Evolutionary conservation across 345 rosid genomes (phyloP).

Genomic region (Leavenworthia alabamica): DNA sequence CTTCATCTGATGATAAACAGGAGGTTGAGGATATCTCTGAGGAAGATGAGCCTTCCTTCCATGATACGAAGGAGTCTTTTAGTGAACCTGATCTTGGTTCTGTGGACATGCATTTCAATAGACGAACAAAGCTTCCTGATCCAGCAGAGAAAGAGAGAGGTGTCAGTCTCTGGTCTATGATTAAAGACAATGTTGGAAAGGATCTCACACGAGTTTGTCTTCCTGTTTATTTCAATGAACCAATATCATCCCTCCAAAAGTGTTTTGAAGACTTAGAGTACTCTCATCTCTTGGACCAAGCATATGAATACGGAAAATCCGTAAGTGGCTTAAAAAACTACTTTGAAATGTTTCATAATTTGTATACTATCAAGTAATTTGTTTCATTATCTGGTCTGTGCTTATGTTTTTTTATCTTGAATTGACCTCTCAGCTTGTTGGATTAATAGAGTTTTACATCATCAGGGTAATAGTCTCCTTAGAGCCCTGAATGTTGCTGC

Average conservation of each 20-base stretch:
- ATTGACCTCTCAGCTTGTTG: constrained; percentile 13
- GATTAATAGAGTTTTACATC: constrained; percentile 24
- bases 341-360: constrained; percentile 3
- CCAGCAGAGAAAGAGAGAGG: constrained; percentile 95
- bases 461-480: constrained; percentile 68
- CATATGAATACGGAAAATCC: constrained; percentile 68
- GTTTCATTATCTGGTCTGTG: constrained; percentile 20
- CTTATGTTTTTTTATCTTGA: background rate
- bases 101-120: constrained; percentile 40
- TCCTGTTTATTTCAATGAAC: constrained; percentile 97
- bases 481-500: constrained; percentile 85
- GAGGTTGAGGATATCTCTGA: constrained; percentile 77
- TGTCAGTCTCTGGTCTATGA: constrained; percentile 99
- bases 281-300: constrained; percentile 82
- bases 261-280: constrained; percentile 96
- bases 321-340: constrained; percentile 42
- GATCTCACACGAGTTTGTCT: constrained; percentile 96
- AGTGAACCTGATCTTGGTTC: constrained; percentile 39
- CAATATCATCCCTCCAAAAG: constrained; percentile 94
- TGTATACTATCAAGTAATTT: background rate
- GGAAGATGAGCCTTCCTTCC: constrained; percentile 66
- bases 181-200: constrained; percentile 97
- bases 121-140: constrained; percentile 83
- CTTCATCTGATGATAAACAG: constrained; percentile 92
- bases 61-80: constrained; percentile 70